Evolutionary conservation across 2,329 filamentous ascomycete genomes (phyloP).

Genomic region (Hypoxylon sp.): DNA sequence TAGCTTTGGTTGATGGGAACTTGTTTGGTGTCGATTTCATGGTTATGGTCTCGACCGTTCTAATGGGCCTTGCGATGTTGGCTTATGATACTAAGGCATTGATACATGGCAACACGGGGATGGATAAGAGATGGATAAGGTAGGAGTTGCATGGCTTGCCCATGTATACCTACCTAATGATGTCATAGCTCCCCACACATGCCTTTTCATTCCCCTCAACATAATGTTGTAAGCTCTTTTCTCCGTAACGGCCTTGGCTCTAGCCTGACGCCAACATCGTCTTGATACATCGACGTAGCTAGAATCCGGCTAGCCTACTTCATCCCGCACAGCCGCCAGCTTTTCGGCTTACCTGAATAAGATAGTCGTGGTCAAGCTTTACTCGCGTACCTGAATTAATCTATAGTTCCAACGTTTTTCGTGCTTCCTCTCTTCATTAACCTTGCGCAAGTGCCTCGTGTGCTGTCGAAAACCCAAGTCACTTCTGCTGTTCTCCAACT

Average conservation of each 20-base stretch:
- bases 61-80: constrained; percentile 31
- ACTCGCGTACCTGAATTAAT: constrained; percentile 49
- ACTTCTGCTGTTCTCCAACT: background rate
- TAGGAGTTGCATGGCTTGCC: constrained; percentile 17
- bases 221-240: constrained; percentile 13
- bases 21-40: constrained; percentile 15
- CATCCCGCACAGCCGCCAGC: constrained; percentile 22
- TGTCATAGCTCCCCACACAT: constrained; percentile 40
- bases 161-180: constrained; percentile 30
- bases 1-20: constrained; percentile 10
- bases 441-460: constrained; percentile 16
- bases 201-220: constrained; percentile 31
- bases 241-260: constrained; percentile 25
- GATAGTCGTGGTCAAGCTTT: constrained; percentile 44
- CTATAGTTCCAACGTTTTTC: constrained; percentile 36
- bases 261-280: constrained; percentile 28
- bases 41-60: constrained; percentile 27
- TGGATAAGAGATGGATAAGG: constrained; percentile 12
- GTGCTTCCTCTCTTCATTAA: constrained; percentile 6
- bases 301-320: constrained; percentile 32
- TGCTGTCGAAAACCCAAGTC: constrained; percentile 2
- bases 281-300: constrained; percentile 32
- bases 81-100: constrained; percentile 21
- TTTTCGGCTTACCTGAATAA: constrained; percentile 48
- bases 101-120: constrained; percentile 6